phyloP scores from a whole-genome alignment of 805 yeast genomes.

The Yarrowia sp. region DNA sequence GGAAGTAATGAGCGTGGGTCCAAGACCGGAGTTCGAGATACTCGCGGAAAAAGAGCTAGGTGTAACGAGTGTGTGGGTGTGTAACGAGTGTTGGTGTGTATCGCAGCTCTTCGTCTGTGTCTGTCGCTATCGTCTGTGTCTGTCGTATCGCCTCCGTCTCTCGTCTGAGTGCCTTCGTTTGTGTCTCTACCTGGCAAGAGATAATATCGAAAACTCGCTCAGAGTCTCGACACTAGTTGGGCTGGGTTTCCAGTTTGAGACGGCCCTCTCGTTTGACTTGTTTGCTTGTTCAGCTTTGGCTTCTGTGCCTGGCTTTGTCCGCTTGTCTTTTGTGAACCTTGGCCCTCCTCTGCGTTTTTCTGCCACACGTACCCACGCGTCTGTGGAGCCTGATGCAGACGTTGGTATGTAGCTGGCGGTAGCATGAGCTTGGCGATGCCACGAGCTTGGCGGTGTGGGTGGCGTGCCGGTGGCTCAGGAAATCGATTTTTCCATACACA shows the following conservation, averaged over 20 bases:
- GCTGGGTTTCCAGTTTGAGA: slow-evolving; percentile 1
- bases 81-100: too few relatives aligned
- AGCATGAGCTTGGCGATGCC: not conserved
- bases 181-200: too few relatives aligned
- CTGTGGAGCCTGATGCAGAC: not conserved
- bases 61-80: too few relatives aligned
- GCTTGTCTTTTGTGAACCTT: not conserved
- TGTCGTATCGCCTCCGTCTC: not conserved
- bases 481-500: too few relatives aligned
- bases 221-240: not conserved
- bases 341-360: not conserved
- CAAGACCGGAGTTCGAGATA: too few relatives aligned
- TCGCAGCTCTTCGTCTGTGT: too few relatives aligned
- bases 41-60: too few relatives aligned
- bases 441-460: too few relatives aligned
- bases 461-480: too few relatives aligned
- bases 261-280: not conserved
- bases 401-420: not conserved
- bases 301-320: slow-evolving; percentile 31
- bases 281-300: slow-evolving; percentile 7
- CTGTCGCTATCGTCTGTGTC: not conserved
- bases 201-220: too few relatives aligned
- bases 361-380: slow-evolving; percentile 8
- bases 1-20: not conserved
- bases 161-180: too few relatives aligned